Evolutionary conservation across 1,284 basidiomycete genomes (phyloP).

Genomic region (Salmacisia buchloeana): DNA sequence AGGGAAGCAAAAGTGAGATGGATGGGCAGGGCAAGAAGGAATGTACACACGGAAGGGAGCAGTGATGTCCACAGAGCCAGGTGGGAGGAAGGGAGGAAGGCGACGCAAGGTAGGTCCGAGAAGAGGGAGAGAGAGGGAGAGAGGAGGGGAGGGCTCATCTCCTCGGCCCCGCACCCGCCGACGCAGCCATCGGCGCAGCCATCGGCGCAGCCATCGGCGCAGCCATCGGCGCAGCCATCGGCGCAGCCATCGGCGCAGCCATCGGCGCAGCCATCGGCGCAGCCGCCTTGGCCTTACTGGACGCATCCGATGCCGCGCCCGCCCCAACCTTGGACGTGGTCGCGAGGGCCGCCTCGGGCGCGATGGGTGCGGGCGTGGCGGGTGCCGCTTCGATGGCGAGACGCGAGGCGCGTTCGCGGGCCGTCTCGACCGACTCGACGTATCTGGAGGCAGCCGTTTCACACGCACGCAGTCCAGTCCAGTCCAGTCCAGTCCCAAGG

Average conservation of each 20-base stretch:
- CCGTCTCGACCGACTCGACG: conserved; percentile 48
- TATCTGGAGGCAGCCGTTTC: conserved; percentile 19
- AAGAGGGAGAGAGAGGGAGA: not conserved
- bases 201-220: not conserved
- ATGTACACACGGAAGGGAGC: not conserved
- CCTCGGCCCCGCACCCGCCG: no score
- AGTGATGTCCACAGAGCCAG: not conserved
- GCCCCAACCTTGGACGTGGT: not conserved
- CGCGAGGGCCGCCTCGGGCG: not conserved
- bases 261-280: not conserved
- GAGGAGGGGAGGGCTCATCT: no score
- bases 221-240: not conserved
- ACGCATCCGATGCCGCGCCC: not conserved
- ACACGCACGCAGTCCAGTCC: not conserved
- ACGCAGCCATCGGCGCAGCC: no score
- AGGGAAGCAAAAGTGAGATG: no score
- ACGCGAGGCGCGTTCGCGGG: conserved; percentile 36
- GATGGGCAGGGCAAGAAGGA: not conserved
- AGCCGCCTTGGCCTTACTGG: not conserved
- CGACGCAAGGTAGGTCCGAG: not conserved
- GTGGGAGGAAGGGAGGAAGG: not conserved
- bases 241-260: not conserved
- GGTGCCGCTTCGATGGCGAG: conserved; percentile 12
- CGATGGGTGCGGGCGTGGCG: not conserved
- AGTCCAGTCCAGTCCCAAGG: not conserved